phyloP scores from a whole-genome alignment of 805 yeast genomes.

The Candida loeiensis region DNA sequence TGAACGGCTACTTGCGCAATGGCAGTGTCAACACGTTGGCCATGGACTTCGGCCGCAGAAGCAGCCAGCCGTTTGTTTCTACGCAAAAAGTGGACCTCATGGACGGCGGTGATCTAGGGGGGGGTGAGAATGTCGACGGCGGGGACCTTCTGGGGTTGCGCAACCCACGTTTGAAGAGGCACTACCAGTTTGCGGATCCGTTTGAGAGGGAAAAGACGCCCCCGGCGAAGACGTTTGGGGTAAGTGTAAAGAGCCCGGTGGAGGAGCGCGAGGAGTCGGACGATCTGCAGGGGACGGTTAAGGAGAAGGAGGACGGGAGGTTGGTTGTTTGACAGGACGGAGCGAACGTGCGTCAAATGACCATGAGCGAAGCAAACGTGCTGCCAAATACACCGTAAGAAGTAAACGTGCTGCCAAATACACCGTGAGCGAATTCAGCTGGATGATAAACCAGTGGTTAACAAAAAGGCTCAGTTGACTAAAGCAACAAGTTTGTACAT shows the following conservation, averaged over 20 bases:
- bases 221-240: slow-evolving; percentile 6
- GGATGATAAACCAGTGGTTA: not conserved
- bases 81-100: slow-evolving; percentile 23
- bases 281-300: slow-evolving; percentile 3
- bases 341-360: not conserved
- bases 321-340: slow-evolving; percentile 1
- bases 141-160: slow-evolving; percentile 19
- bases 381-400: no score
- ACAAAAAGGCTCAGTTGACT: no score
- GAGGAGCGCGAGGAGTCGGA: slow-evolving; percentile 7
- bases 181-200: slow-evolving; percentile 18
- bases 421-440: not conserved
- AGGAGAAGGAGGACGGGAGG: slow-evolving; percentile 1
- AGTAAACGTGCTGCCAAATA: no score
- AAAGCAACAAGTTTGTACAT: no score
- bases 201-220: not conserved
- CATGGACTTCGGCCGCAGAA: slow-evolving; percentile 19
- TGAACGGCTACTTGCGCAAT: slow-evolving; percentile 11
- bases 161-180: slow-evolving; percentile 28
- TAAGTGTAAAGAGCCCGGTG: slow-evolving; percentile 3
- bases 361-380: not conserved
- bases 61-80: slow-evolving; percentile 16
- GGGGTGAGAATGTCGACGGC: slow-evolving; percentile 12
- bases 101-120: slow-evolving; percentile 25
- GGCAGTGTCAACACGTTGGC: slow-evolving; percentile 25